A percentile compares a stretch with the other conserved stretches of the same genome.
phyloP scores from a whole-genome alignment of 2,329 filamentous ascomycete genomes.

The Paecilomyces sp. region DNA sequence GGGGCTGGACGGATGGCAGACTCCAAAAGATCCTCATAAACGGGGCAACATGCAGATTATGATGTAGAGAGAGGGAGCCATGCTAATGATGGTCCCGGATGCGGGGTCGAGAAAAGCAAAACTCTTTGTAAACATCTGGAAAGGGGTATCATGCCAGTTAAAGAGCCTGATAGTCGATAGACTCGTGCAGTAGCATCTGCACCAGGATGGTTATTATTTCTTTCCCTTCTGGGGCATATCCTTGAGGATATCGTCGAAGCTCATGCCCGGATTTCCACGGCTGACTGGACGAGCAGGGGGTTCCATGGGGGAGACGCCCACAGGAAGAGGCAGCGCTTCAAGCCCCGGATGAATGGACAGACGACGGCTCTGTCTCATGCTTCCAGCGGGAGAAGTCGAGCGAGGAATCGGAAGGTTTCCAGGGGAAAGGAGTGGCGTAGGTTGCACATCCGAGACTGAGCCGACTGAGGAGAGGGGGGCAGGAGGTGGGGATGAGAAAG shows the following conservation, averaged over 20 bases:
- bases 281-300: slow-evolving; percentile 31
- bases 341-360: slow-evolving; percentile 38
- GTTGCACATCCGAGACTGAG: slow-evolving; percentile 27
- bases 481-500: slow-evolving; percentile 30
- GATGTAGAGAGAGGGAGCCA: background rate
- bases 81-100: background rate
- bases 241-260: slow-evolving; percentile 42
- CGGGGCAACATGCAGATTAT: background rate
- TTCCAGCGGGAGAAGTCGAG: slow-evolving; percentile 22
- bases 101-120: background rate
- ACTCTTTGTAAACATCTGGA: background rate
- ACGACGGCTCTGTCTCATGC: slow-evolving; percentile 27
- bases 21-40: background rate
- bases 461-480: slow-evolving; percentile 30
- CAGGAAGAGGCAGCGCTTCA: slow-evolving; percentile 37
- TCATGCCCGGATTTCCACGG: slow-evolving; percentile 41
- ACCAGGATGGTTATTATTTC: background rate
- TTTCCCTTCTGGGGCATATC: slow-evolving; percentile 25
- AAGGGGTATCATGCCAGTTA: background rate
- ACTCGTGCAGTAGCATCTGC: background rate
- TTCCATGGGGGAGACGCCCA: slow-evolving; percentile 34
- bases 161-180: background rate
- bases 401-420: slow-evolving; percentile 25
- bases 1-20: background rate
- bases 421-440: slow-evolving; percentile 24